Evolutionary conservation across 2,329 filamentous ascomycete genomes (phyloP).

Genomic region (Aspergillus sp.): DNA sequence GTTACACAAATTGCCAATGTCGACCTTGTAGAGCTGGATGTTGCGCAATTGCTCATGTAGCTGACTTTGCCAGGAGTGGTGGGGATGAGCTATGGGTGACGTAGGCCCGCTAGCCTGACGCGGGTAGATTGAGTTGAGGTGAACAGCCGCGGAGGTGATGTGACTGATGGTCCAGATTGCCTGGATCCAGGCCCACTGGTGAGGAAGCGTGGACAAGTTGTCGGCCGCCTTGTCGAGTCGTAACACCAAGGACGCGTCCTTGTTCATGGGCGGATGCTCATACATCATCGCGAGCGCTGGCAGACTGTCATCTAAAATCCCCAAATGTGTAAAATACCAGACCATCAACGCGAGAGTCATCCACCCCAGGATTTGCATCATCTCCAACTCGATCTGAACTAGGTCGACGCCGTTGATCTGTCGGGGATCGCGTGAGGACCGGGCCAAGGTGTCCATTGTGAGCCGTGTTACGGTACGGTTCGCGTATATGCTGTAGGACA

Average conservation of each 20-base stretch:
- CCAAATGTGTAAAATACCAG: background rate
- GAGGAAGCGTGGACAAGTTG: background rate
- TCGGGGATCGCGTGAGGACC: background rate
- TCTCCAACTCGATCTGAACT: constrained; percentile 1
- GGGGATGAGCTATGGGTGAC: background rate
- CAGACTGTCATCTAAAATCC: background rate
- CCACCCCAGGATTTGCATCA: background rate
- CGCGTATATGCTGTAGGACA: background rate
- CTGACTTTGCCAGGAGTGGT: constrained; percentile 1
- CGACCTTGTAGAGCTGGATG: background rate
- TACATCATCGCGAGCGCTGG: background rate
- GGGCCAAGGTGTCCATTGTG: background rate
- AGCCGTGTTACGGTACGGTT: background rate
- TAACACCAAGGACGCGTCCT: background rate
- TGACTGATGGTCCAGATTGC: constrained; percentile 2
- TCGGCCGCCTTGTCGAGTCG: background rate
- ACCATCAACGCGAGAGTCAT: background rate
- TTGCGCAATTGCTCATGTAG: background rate
- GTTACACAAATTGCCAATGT: background rate
- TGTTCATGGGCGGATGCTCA: constrained; percentile 3
- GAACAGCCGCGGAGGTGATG: background rate
- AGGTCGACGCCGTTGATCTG: constrained; percentile 1
- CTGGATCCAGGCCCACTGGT: constrained; percentile 2
- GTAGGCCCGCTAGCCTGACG: background rate
- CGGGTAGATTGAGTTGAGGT: background rate